Conservation (phyloP, 768 basidiomycete species). For the Phaeotremella skinneri region DNA sequence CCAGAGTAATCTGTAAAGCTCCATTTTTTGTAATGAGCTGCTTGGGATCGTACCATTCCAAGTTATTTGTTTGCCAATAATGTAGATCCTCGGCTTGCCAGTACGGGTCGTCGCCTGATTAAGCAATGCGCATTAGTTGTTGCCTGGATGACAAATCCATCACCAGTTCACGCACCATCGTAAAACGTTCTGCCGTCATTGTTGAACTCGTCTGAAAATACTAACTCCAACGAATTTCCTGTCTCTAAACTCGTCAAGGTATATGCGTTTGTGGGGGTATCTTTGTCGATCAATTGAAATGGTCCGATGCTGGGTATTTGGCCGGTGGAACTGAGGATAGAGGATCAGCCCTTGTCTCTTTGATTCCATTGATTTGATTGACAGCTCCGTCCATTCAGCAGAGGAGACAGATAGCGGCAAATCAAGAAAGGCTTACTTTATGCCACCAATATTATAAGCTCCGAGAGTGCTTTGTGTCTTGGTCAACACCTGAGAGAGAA, state of each 20-base stretch:
- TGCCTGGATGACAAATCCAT: no score
- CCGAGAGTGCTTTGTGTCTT: slow-evolving; percentile 37
- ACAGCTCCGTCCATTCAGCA: neutral
- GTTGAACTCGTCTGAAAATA: slow-evolving; percentile 87
- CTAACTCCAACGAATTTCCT: slow-evolving; percentile 74
- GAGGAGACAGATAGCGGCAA: neutral
- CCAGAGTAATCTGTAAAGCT: slow-evolving; percentile 46
- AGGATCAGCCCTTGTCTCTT: no score
- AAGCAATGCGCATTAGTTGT: neutral
- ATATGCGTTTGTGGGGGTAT: slow-evolving; percentile 64
- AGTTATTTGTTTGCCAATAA: slow-evolving; percentile 52
- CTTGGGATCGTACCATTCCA: slow-evolving; percentile 54
- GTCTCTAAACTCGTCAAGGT: slow-evolving; percentile 68
- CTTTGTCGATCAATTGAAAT: slow-evolving; percentile 69
- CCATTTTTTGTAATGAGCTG: slow-evolving; percentile 52
- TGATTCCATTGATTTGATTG: no score
- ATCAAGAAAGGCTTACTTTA: slow-evolving; percentile 58
- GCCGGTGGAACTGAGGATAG: slow-evolving; percentile 58
- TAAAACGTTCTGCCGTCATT: slow-evolving; percentile 57
- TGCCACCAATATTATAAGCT: slow-evolving; percentile 84
- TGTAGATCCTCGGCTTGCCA: slow-evolving; percentile 57
- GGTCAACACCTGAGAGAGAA: slow-evolving; percentile 60
- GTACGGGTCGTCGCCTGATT: slow-evolving; percentile 54
- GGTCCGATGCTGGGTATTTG: slow-evolving; percentile 75
- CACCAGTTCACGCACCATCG: slow-evolving; percentile 22